A percentile compares a stretch with the other conserved stretches of the same genome.
phyloP scores from a whole-genome alignment of 1,139 yeast species.

The Sugiyamaella novakii region DNA sequence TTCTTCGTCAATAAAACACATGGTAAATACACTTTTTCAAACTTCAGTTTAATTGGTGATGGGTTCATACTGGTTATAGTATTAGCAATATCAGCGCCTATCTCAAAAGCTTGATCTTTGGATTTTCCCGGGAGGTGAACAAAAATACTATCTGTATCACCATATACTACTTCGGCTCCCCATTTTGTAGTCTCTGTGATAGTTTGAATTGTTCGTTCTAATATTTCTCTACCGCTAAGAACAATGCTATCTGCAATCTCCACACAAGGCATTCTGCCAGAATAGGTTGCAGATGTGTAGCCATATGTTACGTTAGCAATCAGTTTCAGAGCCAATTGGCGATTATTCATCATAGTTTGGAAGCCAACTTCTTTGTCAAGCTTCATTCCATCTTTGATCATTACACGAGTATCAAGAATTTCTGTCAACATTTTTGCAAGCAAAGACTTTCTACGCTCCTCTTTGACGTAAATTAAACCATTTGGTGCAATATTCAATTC shows the following conservation, averaged over 20 bases:
- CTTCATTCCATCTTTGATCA: slow-evolving; percentile 75
- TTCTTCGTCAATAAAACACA: slow-evolving; percentile 81
- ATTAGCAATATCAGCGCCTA: slow-evolving; percentile 71
- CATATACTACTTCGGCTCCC: slow-evolving; percentile 94
- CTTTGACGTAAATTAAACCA: slow-evolving; percentile 75
- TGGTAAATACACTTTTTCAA: slow-evolving; percentile 92
- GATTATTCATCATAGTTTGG: slow-evolving; percentile 63
- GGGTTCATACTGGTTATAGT: slow-evolving; percentile 70
- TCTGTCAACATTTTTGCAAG: slow-evolving; percentile 85
- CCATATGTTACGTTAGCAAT: slow-evolving; percentile 97
- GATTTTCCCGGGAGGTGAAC: slow-evolving; percentile 86
- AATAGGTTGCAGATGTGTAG: slow-evolving; percentile 88
- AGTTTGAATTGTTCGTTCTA: slow-evolving; percentile 66
- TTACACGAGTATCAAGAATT: slow-evolving; percentile 73
- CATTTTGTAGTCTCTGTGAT: slow-evolving; percentile 63
- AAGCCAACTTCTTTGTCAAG: slow-evolving; percentile 49
- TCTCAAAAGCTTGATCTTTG: slow-evolving; percentile 69
- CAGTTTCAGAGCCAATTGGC: slow-evolving; percentile 84
- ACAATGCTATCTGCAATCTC: slow-evolving; percentile 96
- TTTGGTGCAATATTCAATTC: slow-evolving; percentile 77
- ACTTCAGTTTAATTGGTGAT: slow-evolving; percentile 76
- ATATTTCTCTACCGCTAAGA: slow-evolving; percentile 82
- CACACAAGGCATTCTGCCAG: slow-evolving; percentile 96
- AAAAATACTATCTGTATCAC: slow-evolving; percentile 93
- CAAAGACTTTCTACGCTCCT: slow-evolving; percentile 66